Conservation (phyloP, 129 eudicot species). For the Cynara cardunculus region DNA sequence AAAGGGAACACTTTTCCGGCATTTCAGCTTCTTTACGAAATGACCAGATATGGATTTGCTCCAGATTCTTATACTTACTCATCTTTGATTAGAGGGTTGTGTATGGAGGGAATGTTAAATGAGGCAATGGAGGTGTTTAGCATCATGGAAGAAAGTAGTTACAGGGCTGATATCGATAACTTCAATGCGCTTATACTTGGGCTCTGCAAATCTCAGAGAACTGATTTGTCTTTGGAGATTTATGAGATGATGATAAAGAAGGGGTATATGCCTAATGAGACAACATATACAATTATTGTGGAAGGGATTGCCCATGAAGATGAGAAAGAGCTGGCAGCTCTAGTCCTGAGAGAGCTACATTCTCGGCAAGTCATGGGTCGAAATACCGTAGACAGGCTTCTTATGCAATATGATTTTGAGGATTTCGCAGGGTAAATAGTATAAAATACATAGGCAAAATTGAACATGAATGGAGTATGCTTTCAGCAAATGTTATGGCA, state of each 20-base stretch:
- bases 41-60: constrained; percentile 60
- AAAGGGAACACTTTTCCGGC: constrained; percentile 80
- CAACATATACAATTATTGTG: constrained; percentile 72
- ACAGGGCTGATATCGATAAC: constrained; percentile 59
- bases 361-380: constrained; percentile 44
- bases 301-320: constrained; percentile 73
- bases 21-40: constrained; percentile 67
- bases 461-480: constrained; percentile 5
- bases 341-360: constrained; percentile 55
- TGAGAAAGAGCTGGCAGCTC: constrained; percentile 61
- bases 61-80: constrained; percentile 70
- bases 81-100: constrained; percentile 71
- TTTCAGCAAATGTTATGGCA: background rate
- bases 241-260: constrained; percentile 63
- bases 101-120: constrained; percentile 64
- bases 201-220: constrained; percentile 63
- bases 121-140: constrained; percentile 57
- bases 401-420: constrained; percentile 75
- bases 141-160: constrained; percentile 61
- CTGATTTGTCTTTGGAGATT: constrained; percentile 63
- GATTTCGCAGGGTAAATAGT: constrained; percentile 29
- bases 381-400: constrained; percentile 62
- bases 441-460: background rate
- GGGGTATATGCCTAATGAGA: constrained; percentile 71
- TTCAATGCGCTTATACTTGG: constrained; percentile 74